A percentile compares a stretch with the other conserved stretches of the same genome.
These are phyloP conservation scores for Panaeolus cyanescens DNA, from an alignment of 768 basidiomycete genomes.

Conservation along the genomic window DNA sequence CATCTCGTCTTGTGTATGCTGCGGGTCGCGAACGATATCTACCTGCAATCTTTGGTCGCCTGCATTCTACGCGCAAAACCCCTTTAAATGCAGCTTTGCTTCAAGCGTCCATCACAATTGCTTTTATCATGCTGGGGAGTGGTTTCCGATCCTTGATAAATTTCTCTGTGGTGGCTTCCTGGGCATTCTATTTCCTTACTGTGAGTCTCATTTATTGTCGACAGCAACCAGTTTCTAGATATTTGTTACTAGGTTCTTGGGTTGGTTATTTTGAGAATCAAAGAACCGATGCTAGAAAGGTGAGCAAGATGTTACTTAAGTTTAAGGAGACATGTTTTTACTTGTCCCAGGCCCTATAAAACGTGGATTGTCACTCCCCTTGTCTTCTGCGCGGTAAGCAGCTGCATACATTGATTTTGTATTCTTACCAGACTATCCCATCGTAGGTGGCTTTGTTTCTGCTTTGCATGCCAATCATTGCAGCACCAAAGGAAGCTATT, in stretches of 20 bases:
- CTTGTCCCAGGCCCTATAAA: slow-evolving; percentile 77
- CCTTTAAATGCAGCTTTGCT: slow-evolving; percentile 87
- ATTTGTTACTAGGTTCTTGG: slow-evolving; percentile 68
- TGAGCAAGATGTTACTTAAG: slow-evolving; percentile 23
- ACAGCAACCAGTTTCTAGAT: background rate
- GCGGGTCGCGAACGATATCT: slow-evolving; percentile 89
- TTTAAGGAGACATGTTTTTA: no score
- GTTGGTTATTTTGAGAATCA: slow-evolving; percentile 82
- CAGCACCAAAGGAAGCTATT: slow-evolving; percentile 86
- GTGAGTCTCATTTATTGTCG: slow-evolving; percentile 39
- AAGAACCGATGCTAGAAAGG: slow-evolving; percentile 90
- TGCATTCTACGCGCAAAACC: slow-evolving; percentile 76
- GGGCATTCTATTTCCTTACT: slow-evolving; percentile 87
- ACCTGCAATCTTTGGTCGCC: slow-evolving; percentile 77
- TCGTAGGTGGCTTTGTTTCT: slow-evolving; percentile 83
- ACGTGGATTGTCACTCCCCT: slow-evolving; percentile 92
- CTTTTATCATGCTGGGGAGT: slow-evolving; percentile 84
- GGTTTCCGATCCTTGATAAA: slow-evolving; percentile 89
- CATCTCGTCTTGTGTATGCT: slow-evolving; percentile 84
- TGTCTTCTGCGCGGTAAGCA: slow-evolving; percentile 80
- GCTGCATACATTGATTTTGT: background rate
- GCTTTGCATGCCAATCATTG: slow-evolving; percentile 91
- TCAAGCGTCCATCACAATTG: slow-evolving; percentile 71
- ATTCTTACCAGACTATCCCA: slow-evolving; percentile 2
- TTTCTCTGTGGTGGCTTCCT: slow-evolving; percentile 84